phyloP scores from a whole-genome alignment of 192 early-diverging fungal genomes.

The Bifiguratus adelaidae region DNA sequence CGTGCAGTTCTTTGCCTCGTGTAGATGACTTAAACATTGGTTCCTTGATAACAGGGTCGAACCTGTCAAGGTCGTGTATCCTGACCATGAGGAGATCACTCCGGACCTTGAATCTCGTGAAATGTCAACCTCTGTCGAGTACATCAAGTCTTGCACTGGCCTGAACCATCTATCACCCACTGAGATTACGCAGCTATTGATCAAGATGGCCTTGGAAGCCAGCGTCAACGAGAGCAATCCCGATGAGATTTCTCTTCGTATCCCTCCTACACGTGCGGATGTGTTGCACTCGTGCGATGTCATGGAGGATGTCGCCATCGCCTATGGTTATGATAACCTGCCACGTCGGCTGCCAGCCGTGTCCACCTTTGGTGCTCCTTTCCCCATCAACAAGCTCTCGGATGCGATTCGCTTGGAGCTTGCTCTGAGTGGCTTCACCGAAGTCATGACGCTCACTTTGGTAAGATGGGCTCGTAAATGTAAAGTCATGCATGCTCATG shows the following conservation, averaged over 20 bases:
- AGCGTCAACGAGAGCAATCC: conserved; percentile 28
- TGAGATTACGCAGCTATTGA: conserved; percentile 65
- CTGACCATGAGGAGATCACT: conserved; percentile 59
- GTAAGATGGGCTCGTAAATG: conserved; percentile 32
- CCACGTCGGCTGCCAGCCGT: conserved; percentile 66
- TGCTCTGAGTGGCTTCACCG: conserved; percentile 87
- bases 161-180: conserved; percentile 48
- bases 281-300: conserved; percentile 96
- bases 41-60: conserved; percentile 65
- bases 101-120: conserved; percentile 64
- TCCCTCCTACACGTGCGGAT: conserved; percentile 88
- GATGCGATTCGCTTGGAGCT: conserved; percentile 79
- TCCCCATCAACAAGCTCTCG: conserved; percentile 88
- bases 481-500: neutral
- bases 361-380: conserved; percentile 76
- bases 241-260: conserved; percentile 55
- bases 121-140: conserved; percentile 65
- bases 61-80: conserved; percentile 81
- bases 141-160: conserved; percentile 86
- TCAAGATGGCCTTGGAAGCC: conserved; percentile 83
- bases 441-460: conserved; percentile 87
- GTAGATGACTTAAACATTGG: neutral
- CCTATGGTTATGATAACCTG: conserved; percentile 94
- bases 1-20: neutral
- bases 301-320: conserved; percentile 96